Base-by-base conservation (phyloP, 495 filamentous ascomycete species). In the Tetracladium marchalianum region DNA sequence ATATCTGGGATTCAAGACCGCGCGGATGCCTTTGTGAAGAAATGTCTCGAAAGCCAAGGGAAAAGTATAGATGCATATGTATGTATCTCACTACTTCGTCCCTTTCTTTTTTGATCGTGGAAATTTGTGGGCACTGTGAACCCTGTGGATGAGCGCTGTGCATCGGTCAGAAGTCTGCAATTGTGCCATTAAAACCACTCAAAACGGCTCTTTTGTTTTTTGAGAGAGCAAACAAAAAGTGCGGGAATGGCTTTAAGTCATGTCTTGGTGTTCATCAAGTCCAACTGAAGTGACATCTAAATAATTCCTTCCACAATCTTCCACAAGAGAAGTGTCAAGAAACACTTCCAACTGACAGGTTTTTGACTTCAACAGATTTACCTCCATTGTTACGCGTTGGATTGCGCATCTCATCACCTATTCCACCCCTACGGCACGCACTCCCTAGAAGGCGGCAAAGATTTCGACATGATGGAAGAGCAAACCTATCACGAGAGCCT, bases 401-500 rank as follows among this genome's bases (percentile, higher is more conserved):
- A 84, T 56, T 78, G 79, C 50, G 73, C 75, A 22, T 79, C 78
- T 2, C 75, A 80, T 55, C 77, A 80, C 47, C 65, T 83, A 35
- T 82, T 83, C 54, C 76, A 77, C 39, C 79, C 78, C 0, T 66
- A 76, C 18, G 78, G 76, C 0, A 67, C 76, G 11, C 64, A 76
- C 44, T 81, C 78, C 0, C 69, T 84, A 2, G 57, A 66, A 31
- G 49, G 59, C 9, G 39, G 55, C 11, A 54, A 70, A 31, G 75
- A 82, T 41, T 71, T 73, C 43, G 69, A 73, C 27, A 68, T 83
- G 16, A 81, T 84, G 79, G 67, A 74, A 46, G 77, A 84, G 54
- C 63, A 81, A 1, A 73, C 78, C 4, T 79, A 81, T 35, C 78
- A 82, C 39, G 67, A 80, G 46, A 82, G 76, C 47, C 65, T 82